Percentiles rank a stretch among this genome's conserved stretches.
These are phyloP conservation scores for Echinochloa phyllopogon DNA, from an alignment of 176 grass and related monocot species.

Conservation along the genomic window DNA sequence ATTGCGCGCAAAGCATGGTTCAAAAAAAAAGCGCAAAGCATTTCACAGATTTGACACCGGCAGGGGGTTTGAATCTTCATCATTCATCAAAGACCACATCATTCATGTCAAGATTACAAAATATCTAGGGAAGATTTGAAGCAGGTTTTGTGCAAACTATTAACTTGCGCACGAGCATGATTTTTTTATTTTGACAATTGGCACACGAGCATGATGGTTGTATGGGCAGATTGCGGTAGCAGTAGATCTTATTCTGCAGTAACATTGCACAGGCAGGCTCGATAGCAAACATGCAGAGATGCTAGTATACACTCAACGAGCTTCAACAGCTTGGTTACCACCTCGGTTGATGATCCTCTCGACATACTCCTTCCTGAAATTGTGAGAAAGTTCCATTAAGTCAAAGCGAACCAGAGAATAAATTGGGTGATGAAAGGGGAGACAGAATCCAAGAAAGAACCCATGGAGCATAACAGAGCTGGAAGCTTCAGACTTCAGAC, in stretches of 20 bases:
- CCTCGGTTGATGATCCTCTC: constrained; percentile 60
- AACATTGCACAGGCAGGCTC: background rate
- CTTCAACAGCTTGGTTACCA: constrained; percentile 61
- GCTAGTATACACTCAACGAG: constrained; percentile 44
- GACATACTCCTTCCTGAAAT: constrained; percentile 84
- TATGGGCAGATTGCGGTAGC: background rate
- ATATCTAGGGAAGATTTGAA: constrained; percentile 25
- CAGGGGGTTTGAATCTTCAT: background rate
- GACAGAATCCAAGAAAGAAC: background rate
- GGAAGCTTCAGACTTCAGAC: background rate
- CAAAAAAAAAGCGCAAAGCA: background rate
- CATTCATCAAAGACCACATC: background rate
- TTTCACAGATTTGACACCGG: background rate
- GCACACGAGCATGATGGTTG: background rate
- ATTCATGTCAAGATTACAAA: background rate
- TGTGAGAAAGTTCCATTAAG: background rate
- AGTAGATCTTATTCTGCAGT: constrained; percentile 45
- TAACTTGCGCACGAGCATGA: background rate
- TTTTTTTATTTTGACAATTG: too few species aligned
- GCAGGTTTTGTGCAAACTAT: background rate
- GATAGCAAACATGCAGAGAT: background rate
- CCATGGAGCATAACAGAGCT: background rate
- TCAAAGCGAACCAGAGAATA: background rate
- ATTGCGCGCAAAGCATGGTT: background rate
- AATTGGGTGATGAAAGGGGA: background rate